phyloP scores from a whole-genome alignment of 2,329 filamentous ascomycete species.

The Nemania abortiva region DNA sequence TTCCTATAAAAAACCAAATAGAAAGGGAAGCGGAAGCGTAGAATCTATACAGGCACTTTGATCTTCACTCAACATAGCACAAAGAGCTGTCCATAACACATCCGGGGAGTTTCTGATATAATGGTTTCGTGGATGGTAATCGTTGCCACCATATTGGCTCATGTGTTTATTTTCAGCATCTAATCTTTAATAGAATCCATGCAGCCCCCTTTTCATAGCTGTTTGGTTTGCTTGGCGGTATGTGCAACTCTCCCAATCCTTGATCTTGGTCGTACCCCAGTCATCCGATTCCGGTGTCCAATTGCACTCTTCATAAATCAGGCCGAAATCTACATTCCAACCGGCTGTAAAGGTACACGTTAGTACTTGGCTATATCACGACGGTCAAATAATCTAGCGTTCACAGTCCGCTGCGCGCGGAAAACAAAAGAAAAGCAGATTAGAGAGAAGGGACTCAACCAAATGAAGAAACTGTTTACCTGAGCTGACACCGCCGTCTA shows the following conservation, averaged over 20 bases:
- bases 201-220: conserved; percentile 4
- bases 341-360: conserved; percentile 25
- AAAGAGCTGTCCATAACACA: too few relatives aligned
- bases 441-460: not conserved
- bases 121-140: too few relatives aligned
- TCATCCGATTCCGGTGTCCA: conserved; percentile 29
- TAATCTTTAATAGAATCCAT: conserved; percentile 8
- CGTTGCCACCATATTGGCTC: too few relatives aligned
- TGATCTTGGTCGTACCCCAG: conserved; percentile 32
- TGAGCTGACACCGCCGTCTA: conserved; percentile 34
- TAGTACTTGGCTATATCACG: not conserved
- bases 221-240: conserved; percentile 31
- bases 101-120: too few relatives aligned
- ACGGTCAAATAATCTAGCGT: not conserved
- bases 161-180: too few relatives aligned
- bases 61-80: too few relatives aligned
- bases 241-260: conserved; percentile 28
- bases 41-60: too few relatives aligned
- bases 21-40: too few relatives aligned
- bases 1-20: too few relatives aligned
- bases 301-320: conserved; percentile 34
- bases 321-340: conserved; percentile 37
- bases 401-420: not conserved
- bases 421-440: not conserved
- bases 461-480: conserved; percentile 13